Evolutionary conservation across 2,329 filamentous ascomycete genomes (phyloP).

Genomic region (Ascomycota sp.): DNA sequence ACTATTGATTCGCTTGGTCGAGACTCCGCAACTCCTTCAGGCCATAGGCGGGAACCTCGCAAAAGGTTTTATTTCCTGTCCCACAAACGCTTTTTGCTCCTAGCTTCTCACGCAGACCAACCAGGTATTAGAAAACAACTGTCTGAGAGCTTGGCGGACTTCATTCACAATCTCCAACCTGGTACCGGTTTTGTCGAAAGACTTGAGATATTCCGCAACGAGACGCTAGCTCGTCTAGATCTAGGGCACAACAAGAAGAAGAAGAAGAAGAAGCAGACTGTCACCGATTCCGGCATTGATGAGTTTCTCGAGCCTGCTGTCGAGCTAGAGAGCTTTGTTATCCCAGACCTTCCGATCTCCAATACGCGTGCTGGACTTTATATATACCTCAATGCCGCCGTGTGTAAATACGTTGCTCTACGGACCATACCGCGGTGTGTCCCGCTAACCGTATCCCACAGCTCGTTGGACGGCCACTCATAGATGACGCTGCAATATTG

Average conservation of each 20-base stretch:
- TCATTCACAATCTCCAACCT: constrained; percentile 34
- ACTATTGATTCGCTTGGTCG: constrained; percentile 36
- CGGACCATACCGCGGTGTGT: not conserved
- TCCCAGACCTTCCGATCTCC: constrained; percentile 43
- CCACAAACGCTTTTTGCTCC: constrained; percentile 3
- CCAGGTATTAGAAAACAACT: constrained; percentile 25
- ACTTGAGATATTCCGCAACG: constrained; percentile 34
- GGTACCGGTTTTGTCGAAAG: constrained; percentile 29
- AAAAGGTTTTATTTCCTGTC: constrained; percentile 18
- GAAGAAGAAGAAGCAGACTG: constrained; percentile 26
- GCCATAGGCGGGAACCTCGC: constrained; percentile 29
- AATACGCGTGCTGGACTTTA: constrained; percentile 69
- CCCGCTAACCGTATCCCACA: constrained; percentile 11
- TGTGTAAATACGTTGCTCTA: constrained; percentile 18
- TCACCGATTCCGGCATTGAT: constrained; percentile 26
- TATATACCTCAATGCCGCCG: constrained; percentile 61
- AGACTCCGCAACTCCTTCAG: constrained; percentile 32
- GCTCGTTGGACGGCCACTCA: constrained; percentile 60
- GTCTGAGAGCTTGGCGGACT: constrained; percentile 26
- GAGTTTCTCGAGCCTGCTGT: constrained; percentile 34
- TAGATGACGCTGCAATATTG: constrained; percentile 60
- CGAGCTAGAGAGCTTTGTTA: constrained; percentile 29
- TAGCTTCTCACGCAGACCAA: not conserved
- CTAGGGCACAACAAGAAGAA: constrained; percentile 29
- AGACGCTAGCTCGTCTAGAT: constrained; percentile 32